Base-by-base conservation (phyloP, 1,284 basidiomycete genomes). In the Afroboletus lepidellus region DNA sequence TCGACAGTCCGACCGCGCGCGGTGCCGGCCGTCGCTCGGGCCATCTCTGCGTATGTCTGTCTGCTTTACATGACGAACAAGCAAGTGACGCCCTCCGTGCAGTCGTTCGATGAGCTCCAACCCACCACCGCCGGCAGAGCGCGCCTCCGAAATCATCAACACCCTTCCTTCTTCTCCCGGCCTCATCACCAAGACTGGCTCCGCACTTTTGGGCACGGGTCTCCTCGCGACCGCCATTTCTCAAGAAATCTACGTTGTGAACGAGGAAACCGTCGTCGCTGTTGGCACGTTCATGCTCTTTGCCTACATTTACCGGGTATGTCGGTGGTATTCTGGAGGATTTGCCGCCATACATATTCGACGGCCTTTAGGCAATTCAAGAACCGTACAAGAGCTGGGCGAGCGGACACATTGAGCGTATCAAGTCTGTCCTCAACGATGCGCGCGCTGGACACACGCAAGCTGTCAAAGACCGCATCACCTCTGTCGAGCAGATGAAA, bases 331-430 rank as follows among this genome's bases (percentile, higher is more conserved):
- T 32, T 36, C 37, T 39, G 27, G 6, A 5, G 41, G 12, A 27
- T 34, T 18, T 38, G 42, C 43, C 37, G n/a, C 30, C 23, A 29
- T 54, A 57, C 36, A 38, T 36, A 30, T 54, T 45, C 50, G 42
- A 46, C 50, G 46, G 15, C 29, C 23, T 41, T 41, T 54, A 60
- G 56, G 56, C 48, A 53, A 51, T 67, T 60, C 84, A 86, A 57
- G 87, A 88, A 60, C 95, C 96, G 23, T 98, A 98, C 83, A 81
- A 81, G 62, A 83, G 92, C 67, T 99, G 96, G 96, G 95, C 96
- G 13, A 84, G 91, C 62, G 83, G 81, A 33, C 86, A 95, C 69
- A 90, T 96, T 69, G 74, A 86, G 66, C 87, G 87, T 64, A 90
- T 97, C 78, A 87, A 84, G 73, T 78, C 72, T 62, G 83, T 97